Conservation (phyloP, 1,284 basidiomycete species). For the Earliella scabrosa region DNA sequence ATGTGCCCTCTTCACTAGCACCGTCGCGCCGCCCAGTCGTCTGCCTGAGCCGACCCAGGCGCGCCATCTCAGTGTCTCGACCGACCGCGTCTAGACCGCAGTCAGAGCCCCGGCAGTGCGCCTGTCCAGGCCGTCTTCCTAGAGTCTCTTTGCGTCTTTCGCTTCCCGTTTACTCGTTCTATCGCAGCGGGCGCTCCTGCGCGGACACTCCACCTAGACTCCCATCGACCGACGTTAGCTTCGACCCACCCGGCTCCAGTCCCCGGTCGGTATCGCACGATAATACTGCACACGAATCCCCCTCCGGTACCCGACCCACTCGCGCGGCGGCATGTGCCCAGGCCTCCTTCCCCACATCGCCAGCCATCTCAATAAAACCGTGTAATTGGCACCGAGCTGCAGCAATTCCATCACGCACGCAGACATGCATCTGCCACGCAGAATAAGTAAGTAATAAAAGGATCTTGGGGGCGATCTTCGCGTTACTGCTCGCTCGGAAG, state of each 20-base stretch:
- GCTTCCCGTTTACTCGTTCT: conserved; percentile 3
- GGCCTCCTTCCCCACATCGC: not conserved
- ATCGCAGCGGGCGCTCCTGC: not conserved
- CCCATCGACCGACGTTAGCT: not conserved
- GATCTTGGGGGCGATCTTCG: conserved; percentile 1
- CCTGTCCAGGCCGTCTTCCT: too few species aligned
- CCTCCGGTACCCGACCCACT: not conserved
- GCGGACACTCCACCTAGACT: not conserved
- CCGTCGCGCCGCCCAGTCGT: not conserved
- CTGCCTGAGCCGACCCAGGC: conserved; percentile 4
- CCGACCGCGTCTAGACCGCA: conserved; percentile 5
- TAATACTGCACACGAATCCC: not conserved
- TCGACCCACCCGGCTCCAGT: not conserved
- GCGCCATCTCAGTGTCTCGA: conserved; percentile 7
- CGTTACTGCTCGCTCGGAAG: conserved; percentile 1
- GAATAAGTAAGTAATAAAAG: too few species aligned
- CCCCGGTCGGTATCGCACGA: conserved; percentile 4
- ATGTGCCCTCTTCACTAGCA: not conserved
- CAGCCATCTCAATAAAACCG: too few species aligned
- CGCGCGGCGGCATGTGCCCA: too few species aligned
- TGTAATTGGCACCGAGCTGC: too few species aligned
- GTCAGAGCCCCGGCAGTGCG: not conserved
- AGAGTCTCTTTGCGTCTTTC: too few species aligned
- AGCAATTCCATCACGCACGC: too few species aligned
- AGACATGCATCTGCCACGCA: too few species aligned